Base-by-base conservation (phyloP, 805 yeast species). In the Wickerhamiella brachini region DNA sequence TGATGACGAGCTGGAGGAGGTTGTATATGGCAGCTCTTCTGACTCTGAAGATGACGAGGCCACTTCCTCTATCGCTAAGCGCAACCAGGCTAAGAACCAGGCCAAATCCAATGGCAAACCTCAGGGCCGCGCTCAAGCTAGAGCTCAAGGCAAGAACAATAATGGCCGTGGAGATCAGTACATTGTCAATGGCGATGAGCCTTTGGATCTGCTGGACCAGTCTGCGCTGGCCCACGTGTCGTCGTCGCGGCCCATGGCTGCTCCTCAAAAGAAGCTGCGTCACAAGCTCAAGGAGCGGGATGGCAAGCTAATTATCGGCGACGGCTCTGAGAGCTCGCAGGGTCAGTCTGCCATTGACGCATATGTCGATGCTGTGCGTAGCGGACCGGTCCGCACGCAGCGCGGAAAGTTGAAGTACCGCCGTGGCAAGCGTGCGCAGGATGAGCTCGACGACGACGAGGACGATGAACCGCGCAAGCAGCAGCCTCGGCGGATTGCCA, bases 371-470 rank as follows among this genome's bases (percentile, higher is more conserved):
- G 98, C 98, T 6, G 87, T 93, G 22, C 83, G 79, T 65, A 85
- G 83, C 59, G 97, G 93, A 22, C 97, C 97, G 29, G 80, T 88
- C 3, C 82, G 95, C 68, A 96, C 97, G 53, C 96, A 86, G 72
- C 80, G 79, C 71, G 89, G 89, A 68, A 87, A 80, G 70, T 77
- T 90, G 74, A 90, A 88, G 69, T 90, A 79, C 71, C 85, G 83
- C 69, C 80, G 83, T 65, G 75, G 79, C 48, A 72, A 73, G 50
- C 71, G 72, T 48, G 75, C 75, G 29, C 72, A 69, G 21, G 74
- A 75, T 21, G 78, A 76, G 38, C 77, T 72, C 47, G 81, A 75
- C 54, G 77, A 72, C 48, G 80, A 74, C 43, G 79, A 71, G 52
- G 75, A 71, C 44, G 71, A 64, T 18, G 74, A 64, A 48, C 53